phyloP scores from a whole-genome alignment of 345 rosid genomes.

The Salix koriyanagi region DNA sequence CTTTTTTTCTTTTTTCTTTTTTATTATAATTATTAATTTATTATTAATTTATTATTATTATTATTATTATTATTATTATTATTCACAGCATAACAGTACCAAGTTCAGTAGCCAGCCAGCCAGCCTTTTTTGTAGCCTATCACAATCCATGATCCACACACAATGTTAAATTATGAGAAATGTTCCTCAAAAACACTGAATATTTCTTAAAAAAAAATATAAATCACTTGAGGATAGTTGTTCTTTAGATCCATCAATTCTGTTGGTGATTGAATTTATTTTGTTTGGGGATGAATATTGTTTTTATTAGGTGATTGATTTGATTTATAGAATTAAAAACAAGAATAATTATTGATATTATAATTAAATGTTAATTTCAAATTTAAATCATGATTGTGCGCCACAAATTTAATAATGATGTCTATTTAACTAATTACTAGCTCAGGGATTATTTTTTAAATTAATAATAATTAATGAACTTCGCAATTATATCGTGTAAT shows the following conservation, averaged over 20 bases:
- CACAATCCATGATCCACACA: too few species aligned
- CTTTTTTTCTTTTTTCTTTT: too few species aligned
- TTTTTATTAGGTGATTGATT: not conserved
- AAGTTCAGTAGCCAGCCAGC: too few species aligned
- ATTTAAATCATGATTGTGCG: not conserved
- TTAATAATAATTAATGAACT: not conserved
- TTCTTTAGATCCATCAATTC: too few species aligned
- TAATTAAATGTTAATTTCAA: too few species aligned
- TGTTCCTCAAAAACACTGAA: too few species aligned
- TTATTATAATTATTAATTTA: not conserved
- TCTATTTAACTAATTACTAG: not conserved
- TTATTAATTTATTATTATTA: fast-evolving
- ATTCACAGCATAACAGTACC: not conserved
- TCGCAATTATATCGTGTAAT: not conserved
- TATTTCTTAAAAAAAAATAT: too few species aligned
- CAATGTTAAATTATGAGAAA: too few species aligned
- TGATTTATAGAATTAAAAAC: not conserved
- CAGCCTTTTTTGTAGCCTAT: too few species aligned
- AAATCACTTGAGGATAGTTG: too few species aligned
- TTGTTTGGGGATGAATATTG: not conserved
- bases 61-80: not conserved
- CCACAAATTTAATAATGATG: not conserved
- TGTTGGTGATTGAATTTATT: not conserved
- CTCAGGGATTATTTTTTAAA: not conserved
- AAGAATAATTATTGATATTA: too few species aligned